Evolutionary conservation across 2,329 filamentous ascomycete species (phyloP).

Genomic region (Akanthomyces dipterigenus): DNA sequence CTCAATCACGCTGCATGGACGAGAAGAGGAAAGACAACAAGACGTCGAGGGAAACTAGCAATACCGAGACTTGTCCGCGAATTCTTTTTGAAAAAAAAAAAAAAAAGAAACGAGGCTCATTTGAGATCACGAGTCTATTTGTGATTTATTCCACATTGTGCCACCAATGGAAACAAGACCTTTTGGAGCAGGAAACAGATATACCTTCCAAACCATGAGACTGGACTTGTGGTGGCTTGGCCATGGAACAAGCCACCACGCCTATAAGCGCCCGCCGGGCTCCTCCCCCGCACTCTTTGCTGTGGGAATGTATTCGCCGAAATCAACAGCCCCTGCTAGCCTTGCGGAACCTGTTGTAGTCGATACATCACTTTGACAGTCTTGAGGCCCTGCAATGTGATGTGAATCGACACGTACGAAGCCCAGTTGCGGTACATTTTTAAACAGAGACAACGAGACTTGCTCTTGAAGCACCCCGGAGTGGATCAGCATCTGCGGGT

Average conservation of each 20-base stretch:
- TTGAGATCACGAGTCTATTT: neutral
- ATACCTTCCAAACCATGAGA: neutral
- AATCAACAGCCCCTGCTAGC: no score
- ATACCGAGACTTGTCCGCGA: constrained; percentile 4
- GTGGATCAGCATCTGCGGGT: no score
- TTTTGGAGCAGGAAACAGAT: no score
- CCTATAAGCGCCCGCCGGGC: neutral
- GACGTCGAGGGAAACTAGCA: neutral
- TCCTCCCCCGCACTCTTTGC: neutral
- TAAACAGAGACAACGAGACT: no score
- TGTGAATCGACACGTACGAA: no score
- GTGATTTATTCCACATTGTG: neutral
- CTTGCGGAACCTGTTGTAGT: no score
- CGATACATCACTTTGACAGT: no score
- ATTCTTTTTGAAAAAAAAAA: no score
- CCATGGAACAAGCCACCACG: neutral
- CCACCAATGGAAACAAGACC: neutral
- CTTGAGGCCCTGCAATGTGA: no score
- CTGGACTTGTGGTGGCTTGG: neutral
- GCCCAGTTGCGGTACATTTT: no score
- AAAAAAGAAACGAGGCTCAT: no score
- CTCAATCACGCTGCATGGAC: neutral
- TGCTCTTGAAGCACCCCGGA: no score
- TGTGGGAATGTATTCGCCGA: neutral
- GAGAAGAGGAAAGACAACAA: neutral